Percentiles rank a stretch among this genome's conserved stretches.
Evolutionary conservation across 768 basidiomycete species (phyloP).

Genomic region (Gautieria morchelliformis): DNA sequence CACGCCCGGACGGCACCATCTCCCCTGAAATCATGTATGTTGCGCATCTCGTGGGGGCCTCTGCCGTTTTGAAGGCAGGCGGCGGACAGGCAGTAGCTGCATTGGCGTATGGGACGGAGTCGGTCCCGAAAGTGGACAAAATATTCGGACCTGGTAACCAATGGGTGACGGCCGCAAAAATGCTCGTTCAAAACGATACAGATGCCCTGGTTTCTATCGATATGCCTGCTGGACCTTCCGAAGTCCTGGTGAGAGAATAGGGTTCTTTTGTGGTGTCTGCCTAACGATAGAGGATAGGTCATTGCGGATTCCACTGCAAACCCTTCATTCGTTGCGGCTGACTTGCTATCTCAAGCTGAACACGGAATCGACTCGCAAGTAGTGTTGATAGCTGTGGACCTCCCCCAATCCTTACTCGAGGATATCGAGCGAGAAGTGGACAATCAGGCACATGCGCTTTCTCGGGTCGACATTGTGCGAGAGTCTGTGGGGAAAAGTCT

Average conservation of each 20-base stretch:
- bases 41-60: conserved; percentile 82
- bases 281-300: conserved; percentile 43
- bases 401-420: conserved; percentile 51
- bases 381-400: conserved; percentile 74
- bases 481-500: conserved; percentile 86
- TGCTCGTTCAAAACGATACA: conserved; percentile 98
- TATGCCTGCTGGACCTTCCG: conserved; percentile 98
- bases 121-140: conserved; percentile 97
- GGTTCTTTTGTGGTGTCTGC: conserved; percentile 7
- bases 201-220: conserved; percentile 95
- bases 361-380: conserved; percentile 98
- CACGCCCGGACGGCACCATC: conserved; percentile 82
- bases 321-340: conserved; percentile 89
- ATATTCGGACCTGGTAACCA: conserved; percentile 99
- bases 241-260: conserved; percentile 68
- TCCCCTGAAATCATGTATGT: conserved; percentile 98
- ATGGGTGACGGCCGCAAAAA: conserved; percentile 99
- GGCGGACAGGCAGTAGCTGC: conserved; percentile 96
- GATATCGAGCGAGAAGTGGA: conserved; percentile 82
- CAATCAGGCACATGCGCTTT: conserved; percentile 72
- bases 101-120: conserved; percentile 91
- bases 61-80: conserved; percentile 86
- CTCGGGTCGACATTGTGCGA: conserved; percentile 83
- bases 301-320: conserved; percentile 84
- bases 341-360: conserved; percentile 95